These are phyloP conservation scores for Colletotrichum liriopes DNA, from an alignment of 2,329 filamentous ascomycete genomes.

Conservation along the genomic window DNA sequence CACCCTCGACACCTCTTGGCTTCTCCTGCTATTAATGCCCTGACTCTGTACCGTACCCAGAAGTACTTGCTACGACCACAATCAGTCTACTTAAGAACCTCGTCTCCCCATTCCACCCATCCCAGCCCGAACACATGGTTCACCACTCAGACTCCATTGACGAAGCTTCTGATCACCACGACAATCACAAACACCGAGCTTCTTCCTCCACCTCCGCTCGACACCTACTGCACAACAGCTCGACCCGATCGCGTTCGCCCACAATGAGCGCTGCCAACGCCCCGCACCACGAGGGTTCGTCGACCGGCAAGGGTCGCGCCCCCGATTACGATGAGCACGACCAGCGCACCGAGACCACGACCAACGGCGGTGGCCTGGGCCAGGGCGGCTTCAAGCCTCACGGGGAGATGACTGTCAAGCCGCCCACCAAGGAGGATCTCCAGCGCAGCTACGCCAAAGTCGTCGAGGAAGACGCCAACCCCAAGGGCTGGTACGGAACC, in stretches of 20 bases:
- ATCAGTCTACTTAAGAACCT: constrained; percentile 37
- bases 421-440: constrained; percentile 85
- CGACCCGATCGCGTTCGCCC: constrained; percentile 29
- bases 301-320: constrained; percentile 40
- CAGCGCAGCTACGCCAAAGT: constrained; percentile 84
- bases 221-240: constrained; percentile 28
- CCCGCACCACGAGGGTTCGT: constrained; percentile 34
- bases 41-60: constrained; percentile 11
- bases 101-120: constrained; percentile 11
- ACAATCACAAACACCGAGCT: constrained; percentile 13
- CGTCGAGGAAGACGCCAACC: constrained; percentile 75
- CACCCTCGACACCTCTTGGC: constrained; percentile 26
- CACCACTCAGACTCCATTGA: constrained; percentile 22
- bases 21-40: neutral
- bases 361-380: constrained; percentile 43
- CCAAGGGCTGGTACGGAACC: constrained; percentile 89
- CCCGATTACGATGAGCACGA: constrained; percentile 39
- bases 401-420: constrained; percentile 80
- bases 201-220: constrained; percentile 44
- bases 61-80: neutral
- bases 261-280: constrained; percentile 40
- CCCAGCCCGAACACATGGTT: constrained; percentile 5
- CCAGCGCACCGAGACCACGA: constrained; percentile 13
- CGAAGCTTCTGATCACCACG: constrained; percentile 35
- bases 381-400: constrained; percentile 64